A percentile compares a stretch with the other conserved stretches of the same genome.
phyloP scores from a whole-genome alignment of 2,329 filamentous ascomycete species.

The Colletotrichum tabaci region DNA sequence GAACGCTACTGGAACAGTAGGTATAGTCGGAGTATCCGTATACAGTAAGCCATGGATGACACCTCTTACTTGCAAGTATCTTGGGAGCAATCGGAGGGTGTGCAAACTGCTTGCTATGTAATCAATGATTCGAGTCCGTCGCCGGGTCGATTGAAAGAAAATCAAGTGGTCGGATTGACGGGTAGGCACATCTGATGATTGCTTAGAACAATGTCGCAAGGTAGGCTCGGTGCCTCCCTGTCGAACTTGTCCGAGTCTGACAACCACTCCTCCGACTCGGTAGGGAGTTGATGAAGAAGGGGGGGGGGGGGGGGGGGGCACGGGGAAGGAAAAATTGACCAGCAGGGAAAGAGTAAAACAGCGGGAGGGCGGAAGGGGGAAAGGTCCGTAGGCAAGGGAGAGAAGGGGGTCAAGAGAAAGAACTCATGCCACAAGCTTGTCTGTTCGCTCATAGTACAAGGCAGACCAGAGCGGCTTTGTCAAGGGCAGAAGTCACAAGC shows the following conservation, averaged over 20 bases:
- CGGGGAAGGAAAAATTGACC: background rate
- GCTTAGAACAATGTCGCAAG: background rate
- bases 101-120: background rate
- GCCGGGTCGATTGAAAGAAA: background rate
- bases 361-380: background rate
- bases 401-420: background rate
- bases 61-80: background rate
- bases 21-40: constrained; percentile 15
- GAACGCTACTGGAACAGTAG: background rate
- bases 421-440: constrained; percentile 19
- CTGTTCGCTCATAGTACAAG: constrained; percentile 3
- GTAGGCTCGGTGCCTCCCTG: background rate
- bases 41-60: background rate
- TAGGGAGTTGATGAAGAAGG: background rate
- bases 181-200: background rate
- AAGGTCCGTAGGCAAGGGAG: background rate
- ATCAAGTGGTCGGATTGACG: background rate
- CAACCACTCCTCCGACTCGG: background rate
- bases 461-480: background rate
- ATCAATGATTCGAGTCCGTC: too few species aligned
- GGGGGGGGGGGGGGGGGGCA: background rate
- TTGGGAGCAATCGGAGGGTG: background rate
- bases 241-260: background rate
- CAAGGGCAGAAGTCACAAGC: constrained; percentile 12
- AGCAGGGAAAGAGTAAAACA: background rate